A percentile compares a stretch with the other conserved stretches of the same genome.
phyloP scores from a whole-genome alignment of 2,329 filamentous ascomycete genomes.

The Trichoderma oligosporum region DNA sequence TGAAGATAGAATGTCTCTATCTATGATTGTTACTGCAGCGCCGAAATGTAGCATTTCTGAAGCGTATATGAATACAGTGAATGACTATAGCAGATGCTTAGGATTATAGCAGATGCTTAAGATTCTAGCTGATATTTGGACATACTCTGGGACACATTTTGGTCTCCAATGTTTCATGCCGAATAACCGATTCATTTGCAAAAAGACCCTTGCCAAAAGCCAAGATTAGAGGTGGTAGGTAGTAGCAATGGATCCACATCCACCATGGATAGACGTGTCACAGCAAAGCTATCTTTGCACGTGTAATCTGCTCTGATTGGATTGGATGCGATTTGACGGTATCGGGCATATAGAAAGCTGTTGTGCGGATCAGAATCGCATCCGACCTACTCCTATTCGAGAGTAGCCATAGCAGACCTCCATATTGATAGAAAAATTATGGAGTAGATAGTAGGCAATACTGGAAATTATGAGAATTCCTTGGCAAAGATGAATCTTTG shows the following conservation, averaged over 20 bases:
- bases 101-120: too few species aligned
- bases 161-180: background rate
- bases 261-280: background rate
- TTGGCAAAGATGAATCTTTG: background rate
- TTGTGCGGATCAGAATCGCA: background rate
- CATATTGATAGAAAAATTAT: background rate
- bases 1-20: too few species aligned
- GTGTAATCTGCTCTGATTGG: constrained; percentile 1
- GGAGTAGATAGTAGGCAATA: background rate
- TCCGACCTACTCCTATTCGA: background rate
- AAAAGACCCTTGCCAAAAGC: background rate
- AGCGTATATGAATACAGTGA: too few species aligned
- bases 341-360: background rate
- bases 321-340: background rate
- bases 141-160: too few species aligned
- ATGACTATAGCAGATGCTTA: too few species aligned
- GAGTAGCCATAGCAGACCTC: background rate
- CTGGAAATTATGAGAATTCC: too few species aligned
- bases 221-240: background rate
- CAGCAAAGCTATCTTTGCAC: background rate
- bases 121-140: background rate
- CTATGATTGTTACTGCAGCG: too few species aligned
- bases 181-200: constrained; percentile 8
- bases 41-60: too few species aligned
- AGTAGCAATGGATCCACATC: background rate